Conservation (phyloP, 129 eudicot genomes). For the Escallonia herrerae region DNA sequence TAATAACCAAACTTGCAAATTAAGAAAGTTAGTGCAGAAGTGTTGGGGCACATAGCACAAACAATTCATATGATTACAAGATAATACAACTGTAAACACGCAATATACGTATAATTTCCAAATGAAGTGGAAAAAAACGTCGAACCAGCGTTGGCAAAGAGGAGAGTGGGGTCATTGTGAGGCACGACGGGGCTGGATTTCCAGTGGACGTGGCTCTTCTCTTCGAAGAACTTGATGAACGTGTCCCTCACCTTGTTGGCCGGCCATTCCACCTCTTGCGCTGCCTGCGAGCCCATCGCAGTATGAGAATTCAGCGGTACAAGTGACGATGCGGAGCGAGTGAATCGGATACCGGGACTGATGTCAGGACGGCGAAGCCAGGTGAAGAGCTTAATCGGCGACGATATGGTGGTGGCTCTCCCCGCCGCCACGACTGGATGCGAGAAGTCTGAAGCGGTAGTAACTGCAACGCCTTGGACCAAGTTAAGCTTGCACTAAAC, state of each 20-base stretch:
- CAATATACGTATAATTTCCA: not conserved
- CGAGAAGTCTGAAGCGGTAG: not conserved
- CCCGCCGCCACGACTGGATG: not conserved
- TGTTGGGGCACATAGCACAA: no score
- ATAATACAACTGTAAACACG: no score
- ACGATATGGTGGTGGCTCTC: not conserved
- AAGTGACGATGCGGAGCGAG: no score
- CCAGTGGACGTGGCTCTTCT: conserved; percentile 50
- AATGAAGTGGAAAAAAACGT: not conserved
- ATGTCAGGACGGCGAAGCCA: not conserved
- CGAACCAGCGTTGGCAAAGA: conserved; percentile 92
- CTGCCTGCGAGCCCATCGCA: conserved; percentile 49
- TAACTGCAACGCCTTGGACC: no score
- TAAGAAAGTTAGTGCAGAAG: no score
- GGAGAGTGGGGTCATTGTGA: conserved; percentile 83
- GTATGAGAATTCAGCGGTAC: no score
- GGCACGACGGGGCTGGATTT: conserved; percentile 98
- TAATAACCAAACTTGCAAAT: no score
- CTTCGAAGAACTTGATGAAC: conserved; percentile 57
- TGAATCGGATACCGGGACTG: not conserved
- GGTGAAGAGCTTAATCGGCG: not conserved
- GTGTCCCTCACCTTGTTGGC: conserved; percentile 65
- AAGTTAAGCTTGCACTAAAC: no score
- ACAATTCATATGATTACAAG: no score
- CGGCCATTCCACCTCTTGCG: conserved; percentile 60